Conservation (phyloP, 106 monocot species). For the Amphibolis antarctica region DNA sequence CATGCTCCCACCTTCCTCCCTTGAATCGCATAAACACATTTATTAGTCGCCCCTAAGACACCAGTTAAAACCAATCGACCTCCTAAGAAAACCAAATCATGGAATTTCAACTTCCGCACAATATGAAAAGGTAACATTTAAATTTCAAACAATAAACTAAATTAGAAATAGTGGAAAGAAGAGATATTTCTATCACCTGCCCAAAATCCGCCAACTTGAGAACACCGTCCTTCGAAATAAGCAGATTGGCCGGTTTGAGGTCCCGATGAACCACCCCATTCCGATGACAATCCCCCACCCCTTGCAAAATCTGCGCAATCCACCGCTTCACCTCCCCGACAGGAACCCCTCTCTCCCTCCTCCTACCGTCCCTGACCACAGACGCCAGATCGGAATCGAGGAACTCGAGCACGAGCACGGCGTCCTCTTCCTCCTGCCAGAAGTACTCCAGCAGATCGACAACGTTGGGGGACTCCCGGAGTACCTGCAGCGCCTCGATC, state of each 20-base stretch:
- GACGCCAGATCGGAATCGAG: slow-evolving; percentile 36
- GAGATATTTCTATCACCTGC: slow-evolving; percentile 25
- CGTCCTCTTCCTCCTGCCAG: slow-evolving; percentile 54
- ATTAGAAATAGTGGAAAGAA: not conserved
- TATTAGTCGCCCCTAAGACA: no score
- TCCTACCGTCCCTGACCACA: slow-evolving; percentile 46
- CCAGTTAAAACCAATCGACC: no score
- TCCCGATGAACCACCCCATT: slow-evolving; percentile 45
- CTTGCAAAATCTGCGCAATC: slow-evolving; percentile 55
- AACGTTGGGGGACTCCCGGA: slow-evolving; percentile 39
- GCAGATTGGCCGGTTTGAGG: slow-evolving; percentile 56
- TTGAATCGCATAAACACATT: no score
- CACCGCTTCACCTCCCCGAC: slow-evolving; percentile 53
- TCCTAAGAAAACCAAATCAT: no score
- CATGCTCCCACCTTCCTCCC: no score
- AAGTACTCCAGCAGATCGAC: slow-evolving; percentile 62
- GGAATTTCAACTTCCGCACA: no score
- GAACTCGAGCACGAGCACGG: slow-evolving; percentile 42
- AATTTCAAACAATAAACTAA: not conserved
- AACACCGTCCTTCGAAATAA: slow-evolving; percentile 40
- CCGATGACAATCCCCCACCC: slow-evolving; percentile 41
- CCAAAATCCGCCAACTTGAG: slow-evolving; percentile 68
- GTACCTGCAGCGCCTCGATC: slow-evolving; percentile 17
- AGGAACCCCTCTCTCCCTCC: slow-evolving; percentile 19
- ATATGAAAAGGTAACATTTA: no score